Base-by-base conservation (phyloP, 2,329 filamentous ascomycete species). In the Epichloe sibirici region DNA sequence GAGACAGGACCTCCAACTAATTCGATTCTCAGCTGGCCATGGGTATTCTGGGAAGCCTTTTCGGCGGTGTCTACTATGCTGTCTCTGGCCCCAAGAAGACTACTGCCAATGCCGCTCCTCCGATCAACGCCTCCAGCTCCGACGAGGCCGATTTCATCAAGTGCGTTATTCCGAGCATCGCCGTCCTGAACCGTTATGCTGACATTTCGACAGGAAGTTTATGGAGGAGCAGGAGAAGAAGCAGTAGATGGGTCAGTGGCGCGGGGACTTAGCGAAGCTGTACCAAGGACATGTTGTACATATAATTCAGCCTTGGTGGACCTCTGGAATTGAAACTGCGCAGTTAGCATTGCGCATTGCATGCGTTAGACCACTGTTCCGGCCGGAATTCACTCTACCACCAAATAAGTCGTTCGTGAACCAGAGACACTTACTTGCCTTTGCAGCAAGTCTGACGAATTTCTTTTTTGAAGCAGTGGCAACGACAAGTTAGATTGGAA, bases 121-220 rank as follows among this genome's bases (percentile, higher is more conserved):
- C 79, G 49, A 79, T 82, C 72, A 81, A 82, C 67, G 79, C 79
- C 55, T 74, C 76, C 50, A 79, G 73, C 70, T 72, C 77, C 62
- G 79, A 81, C 64, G 79, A 82, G 72, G 77, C 75, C 67, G 77
- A 81, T 65, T 82, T 82, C 69, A 81, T 82, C 73, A 79, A 81
- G 79, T 82, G 68, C 71, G 75, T 65, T 58, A 62, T 62, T 63
- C 63, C 59, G 48, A 25, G 17, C 45, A n/a, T 23, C 8, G 21
- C n/a, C 17, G 23, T 9, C 25, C n/a, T 45, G 40, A 37, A n/a
- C 12, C 11, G 8, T 21, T n/a, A 38, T 37, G 40, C 39, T 52
- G 49, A 48, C 49, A 21, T 25, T 25, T 42, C 1, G 13, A 53
- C 53, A 71, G 69, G 65, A 67, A 69, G 61, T 71, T 71, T 59